Evolutionary conservation across 1,284 basidiomycete genomes (phyloP).

Genomic region (Puccinia novopanici): DNA sequence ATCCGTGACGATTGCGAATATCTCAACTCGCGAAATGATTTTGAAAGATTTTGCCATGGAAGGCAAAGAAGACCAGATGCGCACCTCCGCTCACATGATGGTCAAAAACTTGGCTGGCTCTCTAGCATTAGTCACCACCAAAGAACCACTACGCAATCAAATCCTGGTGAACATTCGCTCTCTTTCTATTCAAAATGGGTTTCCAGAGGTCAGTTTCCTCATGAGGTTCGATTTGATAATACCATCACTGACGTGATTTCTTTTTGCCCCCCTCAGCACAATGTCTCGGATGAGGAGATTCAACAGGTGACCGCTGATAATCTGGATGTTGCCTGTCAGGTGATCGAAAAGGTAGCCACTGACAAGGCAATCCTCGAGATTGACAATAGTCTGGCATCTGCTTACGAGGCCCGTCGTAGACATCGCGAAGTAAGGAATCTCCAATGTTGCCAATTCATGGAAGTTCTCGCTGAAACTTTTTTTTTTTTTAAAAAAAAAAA

Average conservation of each 20-base stretch:
- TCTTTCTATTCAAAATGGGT: constrained; percentile 72
- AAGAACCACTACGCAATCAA: constrained; percentile 91
- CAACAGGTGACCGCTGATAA: constrained; percentile 86
- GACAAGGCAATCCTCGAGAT: constrained; percentile 93
- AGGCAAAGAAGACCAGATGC: constrained; percentile 82
- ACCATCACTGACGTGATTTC: not conserved
- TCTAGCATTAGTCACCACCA: constrained; percentile 95
- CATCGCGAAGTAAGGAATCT: constrained; percentile 73
- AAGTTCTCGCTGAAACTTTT: not conserved
- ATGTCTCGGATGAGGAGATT: constrained; percentile 65
- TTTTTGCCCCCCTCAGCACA: constrained; percentile 59
- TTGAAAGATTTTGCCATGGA: constrained; percentile 97
- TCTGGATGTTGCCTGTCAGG: constrained; percentile 86
- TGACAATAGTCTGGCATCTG: constrained; percentile 80
- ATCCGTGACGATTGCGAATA: constrained; percentile 98
- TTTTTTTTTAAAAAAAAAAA: too few species aligned
- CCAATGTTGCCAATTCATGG: not conserved
- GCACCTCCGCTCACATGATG: constrained; percentile 92
- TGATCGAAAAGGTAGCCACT: constrained; percentile 97
- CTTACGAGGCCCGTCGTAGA: constrained; percentile 81
- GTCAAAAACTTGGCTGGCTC: constrained; percentile 95
- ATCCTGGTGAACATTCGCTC: constrained; percentile 85
- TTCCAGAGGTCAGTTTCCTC: constrained; percentile 65
- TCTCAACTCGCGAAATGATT: constrained; percentile 92
- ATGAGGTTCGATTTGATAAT: not conserved